Conservation (phyloP, 2,329 filamentous ascomycete genomes). For the Colletotrichum cuscutae region DNA sequence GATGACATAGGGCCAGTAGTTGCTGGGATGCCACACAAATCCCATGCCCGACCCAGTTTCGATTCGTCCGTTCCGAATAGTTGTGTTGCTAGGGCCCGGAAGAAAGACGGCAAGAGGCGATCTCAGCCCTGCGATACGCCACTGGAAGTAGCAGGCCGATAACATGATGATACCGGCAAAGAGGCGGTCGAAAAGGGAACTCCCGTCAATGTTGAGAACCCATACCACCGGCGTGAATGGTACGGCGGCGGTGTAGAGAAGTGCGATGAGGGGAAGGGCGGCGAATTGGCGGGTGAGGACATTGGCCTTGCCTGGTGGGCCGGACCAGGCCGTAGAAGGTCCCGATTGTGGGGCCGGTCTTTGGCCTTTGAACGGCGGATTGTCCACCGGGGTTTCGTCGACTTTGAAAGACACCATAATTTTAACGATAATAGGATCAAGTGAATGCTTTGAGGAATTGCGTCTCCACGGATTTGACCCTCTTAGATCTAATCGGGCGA, state of each 20-base stretch:
- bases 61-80: constrained; percentile 35
- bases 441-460: too few species aligned
- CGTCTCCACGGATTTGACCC: too few species aligned
- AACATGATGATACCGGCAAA: constrained; percentile 50
- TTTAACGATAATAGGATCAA: too few species aligned
- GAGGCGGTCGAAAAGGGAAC: constrained; percentile 58
- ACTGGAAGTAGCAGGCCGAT: constrained; percentile 44
- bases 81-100: constrained; percentile 10
- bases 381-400: background rate
- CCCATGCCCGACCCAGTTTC: background rate
- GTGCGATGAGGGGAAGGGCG: constrained; percentile 35
- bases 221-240: constrained; percentile 37
- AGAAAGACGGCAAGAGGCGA: constrained; percentile 31
- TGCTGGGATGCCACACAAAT: constrained; percentile 37
- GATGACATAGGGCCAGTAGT: constrained; percentile 37
- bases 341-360: constrained; percentile 7
- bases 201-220: constrained; percentile 37
- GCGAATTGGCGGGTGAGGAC: constrained; percentile 29
- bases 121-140: constrained; percentile 34
- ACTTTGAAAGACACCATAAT: background rate
- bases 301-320: background rate
- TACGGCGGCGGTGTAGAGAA: constrained; percentile 37
- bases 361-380: background rate
- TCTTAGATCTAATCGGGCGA: too few species aligned
- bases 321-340: constrained; percentile 7